phyloP scores from a whole-genome alignment of 1,139 yeast genomes.

The Taphrina betulina region DNA sequence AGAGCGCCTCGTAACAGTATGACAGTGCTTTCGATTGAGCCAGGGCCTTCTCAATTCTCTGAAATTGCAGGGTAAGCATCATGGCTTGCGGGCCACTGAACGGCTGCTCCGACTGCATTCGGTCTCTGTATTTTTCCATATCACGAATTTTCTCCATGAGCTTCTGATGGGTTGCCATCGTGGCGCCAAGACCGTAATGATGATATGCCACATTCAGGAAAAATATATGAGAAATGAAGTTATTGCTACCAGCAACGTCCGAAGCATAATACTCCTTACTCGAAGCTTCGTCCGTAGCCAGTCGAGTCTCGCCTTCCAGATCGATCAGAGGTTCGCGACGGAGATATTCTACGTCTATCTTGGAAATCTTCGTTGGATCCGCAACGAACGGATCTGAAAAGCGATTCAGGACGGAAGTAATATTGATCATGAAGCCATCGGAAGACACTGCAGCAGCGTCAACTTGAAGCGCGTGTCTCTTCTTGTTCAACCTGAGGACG shows the following conservation, averaged over 20 bases:
- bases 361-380: conserved; percentile 67
- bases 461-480: conserved; percentile 84
- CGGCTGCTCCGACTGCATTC: conserved; percentile 43
- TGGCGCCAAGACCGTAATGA: conserved; percentile 88
- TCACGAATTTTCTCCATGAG: conserved; percentile 56
- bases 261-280: conserved; percentile 57
- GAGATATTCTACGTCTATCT: conserved; percentile 69
- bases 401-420: conserved; percentile 63
- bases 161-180: conserved; percentile 58
- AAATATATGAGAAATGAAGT: conserved; percentile 87
- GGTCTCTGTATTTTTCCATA: conserved; percentile 54
- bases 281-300: conserved; percentile 71
- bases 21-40: conserved; percentile 50
- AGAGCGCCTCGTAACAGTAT: conserved; percentile 60
- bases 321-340: conserved; percentile 53
- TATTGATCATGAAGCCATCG: conserved; percentile 80
- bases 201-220: conserved; percentile 73
- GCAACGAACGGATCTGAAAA: conserved; percentile 77
- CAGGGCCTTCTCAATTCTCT: conserved; percentile 50
- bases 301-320: conserved; percentile 75
- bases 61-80: conserved; percentile 41
- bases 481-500: conserved; percentile 74
- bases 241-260: conserved; percentile 48
- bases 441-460: conserved; percentile 65
- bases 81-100: conserved; percentile 41